A percentile compares a stretch with the other conserved stretches of the same genome.
Conservation (phyloP, 306 rosid genomes). For the Dalbergia oliveri region DNA sequence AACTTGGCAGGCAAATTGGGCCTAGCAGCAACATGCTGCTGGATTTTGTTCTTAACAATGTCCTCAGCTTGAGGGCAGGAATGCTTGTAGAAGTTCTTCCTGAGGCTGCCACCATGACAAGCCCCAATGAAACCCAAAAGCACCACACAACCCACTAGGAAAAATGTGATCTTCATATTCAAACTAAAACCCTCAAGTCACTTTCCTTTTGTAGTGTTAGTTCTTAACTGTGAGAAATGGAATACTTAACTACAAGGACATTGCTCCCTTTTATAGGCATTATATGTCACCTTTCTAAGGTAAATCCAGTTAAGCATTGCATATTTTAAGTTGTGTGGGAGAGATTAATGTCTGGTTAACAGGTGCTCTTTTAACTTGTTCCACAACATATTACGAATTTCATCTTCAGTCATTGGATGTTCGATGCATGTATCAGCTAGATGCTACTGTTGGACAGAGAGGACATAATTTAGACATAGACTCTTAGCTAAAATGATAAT, state of each 20-base stretch:
- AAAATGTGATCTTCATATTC: slow-evolving; percentile 46
- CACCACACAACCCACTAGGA: slow-evolving; percentile 40
- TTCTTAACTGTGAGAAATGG: slow-evolving; percentile 31
- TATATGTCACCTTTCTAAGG: background rate
- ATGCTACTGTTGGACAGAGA: background rate
- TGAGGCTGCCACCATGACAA: slow-evolving; percentile 55
- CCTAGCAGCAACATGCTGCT: slow-evolving; percentile 47
- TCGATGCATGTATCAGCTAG: background rate
- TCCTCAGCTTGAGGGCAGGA: slow-evolving; percentile 60
- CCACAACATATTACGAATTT: background rate
- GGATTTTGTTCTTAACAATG: slow-evolving; percentile 45
- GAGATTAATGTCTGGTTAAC: slow-evolving; percentile 2
- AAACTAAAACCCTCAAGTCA: background rate
- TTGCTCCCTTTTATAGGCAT: slow-evolving; percentile 46
- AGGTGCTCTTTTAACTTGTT: background rate
- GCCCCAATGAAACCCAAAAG: slow-evolving; percentile 44
- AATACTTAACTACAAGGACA: slow-evolving; percentile 17
- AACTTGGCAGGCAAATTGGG: slow-evolving; percentile 64
- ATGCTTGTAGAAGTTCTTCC: slow-evolving; percentile 49
- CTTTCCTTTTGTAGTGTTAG: background rate
- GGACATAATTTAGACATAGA: background rate
- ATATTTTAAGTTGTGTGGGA: background rate
- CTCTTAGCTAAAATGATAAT: background rate
- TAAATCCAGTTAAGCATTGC: slow-evolving; percentile 4
- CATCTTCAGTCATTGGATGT: slow-evolving; percentile 23